A percentile compares a stretch with the other conserved stretches of the same genome.
Evolutionary conservation across 2,329 filamentous ascomycete genomes (phyloP).

Genomic region (Fusarium bulbicola): DNA sequence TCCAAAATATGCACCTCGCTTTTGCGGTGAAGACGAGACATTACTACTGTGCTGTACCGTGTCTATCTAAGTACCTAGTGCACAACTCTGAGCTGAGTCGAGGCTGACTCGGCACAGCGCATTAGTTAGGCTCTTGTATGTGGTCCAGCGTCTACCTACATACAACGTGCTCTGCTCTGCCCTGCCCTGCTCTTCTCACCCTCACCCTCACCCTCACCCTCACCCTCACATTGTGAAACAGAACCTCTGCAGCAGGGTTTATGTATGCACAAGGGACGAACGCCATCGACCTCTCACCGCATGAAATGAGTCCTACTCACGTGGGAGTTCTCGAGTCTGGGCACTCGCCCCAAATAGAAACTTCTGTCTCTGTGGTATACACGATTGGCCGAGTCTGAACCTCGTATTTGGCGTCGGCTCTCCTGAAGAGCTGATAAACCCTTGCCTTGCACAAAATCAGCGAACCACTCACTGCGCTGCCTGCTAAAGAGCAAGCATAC

Average conservation of each 20-base stretch:
- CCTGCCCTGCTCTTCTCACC: constrained; percentile 2
- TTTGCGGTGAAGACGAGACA: constrained; percentile 39
- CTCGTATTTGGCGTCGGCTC: constrained; percentile 26
- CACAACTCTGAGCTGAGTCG: constrained; percentile 15
- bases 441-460: background rate
- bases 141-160: background rate
- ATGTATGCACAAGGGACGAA: constrained; percentile 21
- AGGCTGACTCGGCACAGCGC: constrained; percentile 20
- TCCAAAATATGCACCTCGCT: constrained; percentile 17
- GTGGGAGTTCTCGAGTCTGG: constrained; percentile 33
- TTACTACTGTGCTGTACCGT: background rate
- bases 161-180: background rate
- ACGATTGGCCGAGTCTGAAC: constrained; percentile 24
- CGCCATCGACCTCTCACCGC: constrained; percentile 40
- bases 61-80: background rate
- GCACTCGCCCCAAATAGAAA: constrained; percentile 29
- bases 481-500: constrained; percentile 10
- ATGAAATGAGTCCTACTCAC: constrained; percentile 29
- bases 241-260: constrained; percentile 19
- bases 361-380: background rate
- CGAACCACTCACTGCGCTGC: constrained; percentile 1
- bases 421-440: constrained; percentile 8
- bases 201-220: background rate
- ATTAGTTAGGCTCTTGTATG: background rate
- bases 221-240: constrained; percentile 20